Evolutionary conservation across 345 rosid species (phyloP).

Genomic region (Citrus mangshanensis): DNA sequence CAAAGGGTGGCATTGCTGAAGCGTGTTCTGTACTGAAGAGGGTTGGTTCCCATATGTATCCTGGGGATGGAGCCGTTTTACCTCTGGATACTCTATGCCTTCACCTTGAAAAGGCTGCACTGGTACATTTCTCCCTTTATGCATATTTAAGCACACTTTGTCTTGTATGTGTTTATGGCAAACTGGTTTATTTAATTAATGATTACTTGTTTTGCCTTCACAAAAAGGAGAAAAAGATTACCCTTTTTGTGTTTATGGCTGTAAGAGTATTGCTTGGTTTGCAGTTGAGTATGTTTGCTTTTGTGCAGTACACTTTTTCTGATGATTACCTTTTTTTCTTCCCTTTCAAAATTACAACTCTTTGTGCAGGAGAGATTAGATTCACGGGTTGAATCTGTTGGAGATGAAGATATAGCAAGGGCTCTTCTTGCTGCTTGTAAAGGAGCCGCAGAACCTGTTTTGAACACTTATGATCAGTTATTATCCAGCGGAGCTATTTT

Average conservation of each 20-base stretch:
- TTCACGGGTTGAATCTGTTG: constrained; percentile 62
- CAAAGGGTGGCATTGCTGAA: constrained; percentile 86
- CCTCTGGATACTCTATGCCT: constrained; percentile 85
- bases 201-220: background rate
- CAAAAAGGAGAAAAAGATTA: background rate
- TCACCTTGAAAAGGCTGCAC: constrained; percentile 94
- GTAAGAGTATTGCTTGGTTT: background rate
- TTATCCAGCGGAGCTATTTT: constrained; percentile 77
- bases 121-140: constrained; percentile 43
- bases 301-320: background rate
- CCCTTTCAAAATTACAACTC: background rate
- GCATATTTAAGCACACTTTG: background rate
- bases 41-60: constrained; percentile 79
- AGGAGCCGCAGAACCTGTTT: constrained; percentile 86
- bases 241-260: background rate
- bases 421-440: constrained; percentile 92
- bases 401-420: constrained; percentile 86
- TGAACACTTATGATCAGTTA: constrained; percentile 79
- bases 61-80: constrained; percentile 90
- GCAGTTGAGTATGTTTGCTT: background rate
- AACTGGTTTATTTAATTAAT: background rate
- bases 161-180: background rate
- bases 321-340: background rate
- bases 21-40: constrained; percentile 92
- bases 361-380: constrained; percentile 74